phyloP scores from a whole-genome alignment of 2,329 filamentous ascomycete genomes.

The Aciculosporium take region DNA sequence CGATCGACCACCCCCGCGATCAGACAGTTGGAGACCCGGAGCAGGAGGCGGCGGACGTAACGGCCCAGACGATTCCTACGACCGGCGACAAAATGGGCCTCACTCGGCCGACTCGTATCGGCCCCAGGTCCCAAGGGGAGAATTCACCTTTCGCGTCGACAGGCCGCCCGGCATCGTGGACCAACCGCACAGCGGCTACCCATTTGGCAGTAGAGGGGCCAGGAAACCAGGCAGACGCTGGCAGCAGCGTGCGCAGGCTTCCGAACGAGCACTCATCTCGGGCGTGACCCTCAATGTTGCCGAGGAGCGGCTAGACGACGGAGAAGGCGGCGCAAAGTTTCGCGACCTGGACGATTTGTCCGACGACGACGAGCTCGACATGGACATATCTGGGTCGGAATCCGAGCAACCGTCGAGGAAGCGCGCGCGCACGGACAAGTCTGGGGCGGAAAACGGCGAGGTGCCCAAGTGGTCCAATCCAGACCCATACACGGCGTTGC shows the following conservation, averaged over 20 bases:
- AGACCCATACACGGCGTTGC: constrained; percentile 80
- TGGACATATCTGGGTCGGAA: constrained; percentile 37
- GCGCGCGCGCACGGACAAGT: constrained; percentile 15
- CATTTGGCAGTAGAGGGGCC: constrained; percentile 7
- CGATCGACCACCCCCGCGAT: constrained; percentile 10
- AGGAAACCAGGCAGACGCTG: constrained; percentile 17
- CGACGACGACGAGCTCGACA: constrained; percentile 48
- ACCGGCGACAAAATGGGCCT: constrained; percentile 12
- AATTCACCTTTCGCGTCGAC: constrained; percentile 43
- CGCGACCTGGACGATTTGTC: constrained; percentile 42
- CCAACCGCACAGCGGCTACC: constrained; percentile 10
- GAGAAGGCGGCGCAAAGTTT: constrained; percentile 34
- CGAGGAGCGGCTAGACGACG: constrained; percentile 33
- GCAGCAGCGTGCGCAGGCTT: constrained; percentile 25
- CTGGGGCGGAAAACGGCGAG: constrained; percentile 24
- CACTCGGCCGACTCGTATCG: constrained; percentile 16
- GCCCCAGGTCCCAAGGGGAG: constrained; percentile 25
- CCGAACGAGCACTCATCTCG: constrained; percentile 36
- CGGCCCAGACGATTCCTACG: constrained; percentile 11
- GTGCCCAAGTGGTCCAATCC: constrained; percentile 87
- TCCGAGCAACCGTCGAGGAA: constrained; percentile 28
- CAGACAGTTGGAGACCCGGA: constrained; percentile 18
- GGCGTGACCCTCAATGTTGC: constrained; percentile 26
- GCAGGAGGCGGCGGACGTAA: constrained; percentile 12
- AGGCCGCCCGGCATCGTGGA: constrained; percentile 35